phyloP scores from a whole-genome alignment of 192 early-diverging fungal species.

The Podila epicladia region DNA sequence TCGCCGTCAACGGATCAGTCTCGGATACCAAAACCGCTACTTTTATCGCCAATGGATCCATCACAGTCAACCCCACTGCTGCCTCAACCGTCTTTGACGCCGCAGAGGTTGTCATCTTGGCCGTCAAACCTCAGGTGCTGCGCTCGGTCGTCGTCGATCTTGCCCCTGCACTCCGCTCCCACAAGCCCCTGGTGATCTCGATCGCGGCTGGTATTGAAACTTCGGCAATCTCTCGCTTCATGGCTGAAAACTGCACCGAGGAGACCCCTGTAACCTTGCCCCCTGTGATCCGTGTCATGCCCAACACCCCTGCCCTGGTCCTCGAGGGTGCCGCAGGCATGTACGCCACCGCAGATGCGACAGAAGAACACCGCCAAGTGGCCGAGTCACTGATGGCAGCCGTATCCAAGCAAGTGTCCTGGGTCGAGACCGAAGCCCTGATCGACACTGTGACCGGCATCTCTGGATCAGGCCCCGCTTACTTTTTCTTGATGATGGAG shows the following conservation, averaged over 20 bases:
- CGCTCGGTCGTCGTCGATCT: slow-evolving; percentile 74
- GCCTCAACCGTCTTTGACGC: slow-evolving; percentile 28
- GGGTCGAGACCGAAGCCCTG: slow-evolving; percentile 82
- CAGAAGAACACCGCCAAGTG: slow-evolving; percentile 67
- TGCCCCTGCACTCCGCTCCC: slow-evolving; percentile 56
- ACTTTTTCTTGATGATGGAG: slow-evolving; percentile 95
- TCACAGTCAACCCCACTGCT: slow-evolving; percentile 35
- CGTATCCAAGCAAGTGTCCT: slow-evolving; percentile 84
- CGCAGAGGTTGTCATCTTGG: slow-evolving; percentile 83
- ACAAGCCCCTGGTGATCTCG: slow-evolving; percentile 79
- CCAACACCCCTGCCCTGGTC: slow-evolving; percentile 93
- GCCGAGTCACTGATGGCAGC: slow-evolving; percentile 78
- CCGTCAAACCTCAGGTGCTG: slow-evolving; percentile 94
- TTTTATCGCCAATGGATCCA: slow-evolving; percentile 61
- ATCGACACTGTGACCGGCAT: slow-evolving; percentile 91
- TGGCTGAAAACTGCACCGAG: slow-evolving; percentile 23
- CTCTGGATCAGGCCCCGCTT: slow-evolving; percentile 92
- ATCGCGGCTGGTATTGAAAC: slow-evolving; percentile 93
- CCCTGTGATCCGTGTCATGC: slow-evolving; percentile 92
- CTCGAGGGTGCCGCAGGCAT: slow-evolving; percentile 89
- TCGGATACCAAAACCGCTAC: slow-evolving; percentile 56
- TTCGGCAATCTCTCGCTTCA: slow-evolving; percentile 81
- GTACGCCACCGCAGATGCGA: slow-evolving; percentile 74
- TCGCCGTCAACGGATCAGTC: slow-evolving; percentile 35
- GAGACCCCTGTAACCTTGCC: slow-evolving; percentile 9